Evolutionary conservation across 768 basidiomycete genomes (phyloP), one percentile per base, ranked within the genome.

Genomic region (Hydnomerulius pinastri): DNA sequence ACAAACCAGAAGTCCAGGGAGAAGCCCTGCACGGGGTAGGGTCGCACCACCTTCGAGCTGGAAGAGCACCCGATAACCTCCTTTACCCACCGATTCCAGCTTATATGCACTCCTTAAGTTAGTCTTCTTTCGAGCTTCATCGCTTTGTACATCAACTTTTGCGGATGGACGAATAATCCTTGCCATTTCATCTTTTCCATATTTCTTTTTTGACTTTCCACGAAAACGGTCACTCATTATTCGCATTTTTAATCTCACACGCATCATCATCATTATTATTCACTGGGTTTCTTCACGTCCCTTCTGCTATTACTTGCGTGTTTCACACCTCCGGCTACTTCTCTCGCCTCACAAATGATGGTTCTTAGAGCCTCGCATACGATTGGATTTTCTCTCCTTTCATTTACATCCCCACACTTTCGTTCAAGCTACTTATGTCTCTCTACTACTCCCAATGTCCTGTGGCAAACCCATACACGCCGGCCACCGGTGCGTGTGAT

Each of bases 31-130:
- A 40, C 53, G 66, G 54, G 73, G 62, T 20, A 53, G 54, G 39
- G 69, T 70, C n/a, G 70, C 75, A 2, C 83, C 83, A 8, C 83
- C 83, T 11, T 85, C 83, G 29, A 85, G 83, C 55, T 86, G 83
- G 83, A 83, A 79, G 65, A 68, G 8, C 38, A 24, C 53, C 4
- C 61, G 61, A 28, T 68, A 40, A 55, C 18, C 23, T 15, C 20
- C 2, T 17, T 27, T 35, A 15, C 8, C 18, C 27, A 30, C 18
- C 18, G 17, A 12, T 47, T 35, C n/a, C 35, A 9, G 13, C 9
- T n/a, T 6, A 11, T 25, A 2, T 25, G 23, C 25, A 17, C 17
- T 17, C 3, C 32, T 38, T 21, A 24, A 8, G 10, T 39, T 39
- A 11, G 18, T 39, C 23, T 21, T 25, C 25, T 41, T 24, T 40